Evolutionary conservation across 352 stramenopile species (phyloP).

Genomic region (Globisporangium barbulae): DNA sequence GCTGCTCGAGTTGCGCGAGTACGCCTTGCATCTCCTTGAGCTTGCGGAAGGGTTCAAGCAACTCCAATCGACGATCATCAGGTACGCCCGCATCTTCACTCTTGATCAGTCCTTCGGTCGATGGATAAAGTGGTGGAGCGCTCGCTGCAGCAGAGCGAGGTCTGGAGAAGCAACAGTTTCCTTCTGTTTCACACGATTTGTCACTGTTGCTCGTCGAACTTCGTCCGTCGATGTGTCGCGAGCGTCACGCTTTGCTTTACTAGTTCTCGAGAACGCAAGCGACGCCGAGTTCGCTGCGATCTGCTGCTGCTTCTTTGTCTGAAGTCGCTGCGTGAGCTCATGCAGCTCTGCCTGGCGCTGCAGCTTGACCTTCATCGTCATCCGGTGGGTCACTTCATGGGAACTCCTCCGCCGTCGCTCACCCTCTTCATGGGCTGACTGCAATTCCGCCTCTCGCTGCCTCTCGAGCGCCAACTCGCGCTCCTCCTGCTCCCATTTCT

Average conservation of each 20-base stretch:
- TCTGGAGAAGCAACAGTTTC: background rate
- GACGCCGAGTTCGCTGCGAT: background rate
- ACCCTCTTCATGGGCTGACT: conserved; percentile 7
- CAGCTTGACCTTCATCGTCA: conserved; percentile 40
- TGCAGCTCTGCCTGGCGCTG: conserved; percentile 42
- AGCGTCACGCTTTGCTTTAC: background rate
- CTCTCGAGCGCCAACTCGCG: conserved; percentile 13
- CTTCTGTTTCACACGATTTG: background rate
- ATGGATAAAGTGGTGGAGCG: conserved; percentile 18
- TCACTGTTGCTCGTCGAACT: conserved; percentile 5
- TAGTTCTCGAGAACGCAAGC: background rate
- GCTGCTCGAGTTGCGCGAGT: too few relatives aligned
- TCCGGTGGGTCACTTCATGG: conserved; percentile 11
- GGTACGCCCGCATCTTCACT: background rate
- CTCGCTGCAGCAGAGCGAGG: conserved; percentile 12
- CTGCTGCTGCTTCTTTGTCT: conserved; percentile 3
- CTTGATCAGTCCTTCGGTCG: conserved; percentile 13
- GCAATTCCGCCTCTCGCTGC: background rate
- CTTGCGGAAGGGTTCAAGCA: background rate
- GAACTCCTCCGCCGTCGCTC: conserved; percentile 1
- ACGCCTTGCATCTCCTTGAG: too few relatives aligned
- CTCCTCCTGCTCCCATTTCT: conserved; percentile 14
- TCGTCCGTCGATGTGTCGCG: background rate
- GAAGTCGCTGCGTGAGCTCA: conserved; percentile 19
- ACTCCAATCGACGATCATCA: background rate